Evolutionary conservation across 2,329 filamentous ascomycete species (phyloP).

Genomic region (Claviceps sorghi): DNA sequence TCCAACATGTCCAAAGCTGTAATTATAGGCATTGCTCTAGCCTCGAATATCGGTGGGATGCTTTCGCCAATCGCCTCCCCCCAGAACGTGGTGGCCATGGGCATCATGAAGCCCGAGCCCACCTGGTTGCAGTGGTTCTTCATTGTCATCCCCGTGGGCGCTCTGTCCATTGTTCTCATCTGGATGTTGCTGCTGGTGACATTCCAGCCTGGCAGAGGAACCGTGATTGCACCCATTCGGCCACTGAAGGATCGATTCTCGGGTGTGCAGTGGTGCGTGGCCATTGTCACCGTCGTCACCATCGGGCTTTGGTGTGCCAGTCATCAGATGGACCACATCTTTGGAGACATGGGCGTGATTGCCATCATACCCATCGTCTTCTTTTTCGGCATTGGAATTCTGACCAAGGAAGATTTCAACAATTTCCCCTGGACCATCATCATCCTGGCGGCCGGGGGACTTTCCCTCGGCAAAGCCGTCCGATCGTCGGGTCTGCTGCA

Average conservation of each 20-base stretch:
- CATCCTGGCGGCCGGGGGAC: conserved; percentile 84
- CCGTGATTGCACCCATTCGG: conserved; percentile 80
- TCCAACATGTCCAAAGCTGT: conserved; percentile 91
- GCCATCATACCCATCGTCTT: conserved; percentile 90
- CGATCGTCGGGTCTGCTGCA: conserved; percentile 84
- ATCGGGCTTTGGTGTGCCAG: conserved; percentile 87
- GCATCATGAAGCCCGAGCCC: conserved; percentile 85
- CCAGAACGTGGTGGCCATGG: conserved; percentile 90
- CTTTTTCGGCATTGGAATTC: conserved; percentile 90
- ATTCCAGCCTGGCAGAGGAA: conserved; percentile 73
- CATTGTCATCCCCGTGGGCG: conserved; percentile 80
- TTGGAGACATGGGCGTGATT: conserved; percentile 97
- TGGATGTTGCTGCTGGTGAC: conserved; percentile 75
- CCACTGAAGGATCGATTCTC: conserved; percentile 79
- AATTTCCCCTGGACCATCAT: conserved; percentile 99
- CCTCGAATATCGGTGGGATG: conserved; percentile 91
- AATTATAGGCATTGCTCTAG: conserved; percentile 85
- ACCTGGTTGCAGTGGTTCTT: conserved; percentile 98
- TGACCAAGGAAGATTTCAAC: conserved; percentile 99
- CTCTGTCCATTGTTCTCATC: conserved; percentile 75
- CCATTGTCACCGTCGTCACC: conserved; percentile 64
- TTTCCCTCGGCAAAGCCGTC: conserved; percentile 87
- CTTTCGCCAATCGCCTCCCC: conserved; percentile 94
- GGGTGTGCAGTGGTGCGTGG: conserved; percentile 86
- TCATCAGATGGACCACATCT: conserved; percentile 72